Percentiles rank a stretch among this genome's conserved stretches.
Evolutionary conservation across 176 grass and related monocot genomes (phyloP).

Genomic region (Panicum miliaceum): DNA sequence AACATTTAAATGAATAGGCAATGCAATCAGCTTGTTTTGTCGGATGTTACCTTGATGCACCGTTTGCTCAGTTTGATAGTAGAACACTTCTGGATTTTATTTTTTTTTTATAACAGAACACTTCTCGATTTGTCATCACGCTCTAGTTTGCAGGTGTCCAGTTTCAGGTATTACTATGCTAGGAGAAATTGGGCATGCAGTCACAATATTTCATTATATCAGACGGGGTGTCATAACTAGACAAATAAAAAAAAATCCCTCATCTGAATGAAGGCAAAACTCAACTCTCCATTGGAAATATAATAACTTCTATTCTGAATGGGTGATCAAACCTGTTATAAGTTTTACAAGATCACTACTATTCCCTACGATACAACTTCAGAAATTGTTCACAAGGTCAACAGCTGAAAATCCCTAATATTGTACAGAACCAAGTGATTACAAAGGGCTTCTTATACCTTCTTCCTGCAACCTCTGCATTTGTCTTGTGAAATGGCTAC

Average conservation of each 20-base stretch:
- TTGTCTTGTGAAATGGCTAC: slow-evolving; percentile 17
- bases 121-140: background rate
- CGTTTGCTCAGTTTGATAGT: too few relatives aligned
- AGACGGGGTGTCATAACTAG: background rate
- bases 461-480: slow-evolving; percentile 17
- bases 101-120: background rate
- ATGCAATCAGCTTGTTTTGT: background rate
- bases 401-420: background rate
- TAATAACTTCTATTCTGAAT: slow-evolving; percentile 7
- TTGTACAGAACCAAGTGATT: slow-evolving; percentile 22
- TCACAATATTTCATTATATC: background rate
- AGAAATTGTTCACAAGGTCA: background rate
- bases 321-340: background rate
- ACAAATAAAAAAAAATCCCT: background rate
- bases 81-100: background rate
- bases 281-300: slow-evolving; percentile 5
- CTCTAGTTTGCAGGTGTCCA: background rate
- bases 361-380: background rate
- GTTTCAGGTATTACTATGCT: slow-evolving; percentile 11
- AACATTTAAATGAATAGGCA: background rate
- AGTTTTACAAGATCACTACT: slow-evolving; percentile 7
- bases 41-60: background rate
- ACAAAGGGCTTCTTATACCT: slow-evolving; percentile 6
- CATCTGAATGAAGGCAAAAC: slow-evolving; percentile 9
- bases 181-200: background rate